These are phyloP conservation scores for Bruguiera gymnorhiza DNA, from an alignment of 345 rosid species.

Conservation along the genomic window DNA sequence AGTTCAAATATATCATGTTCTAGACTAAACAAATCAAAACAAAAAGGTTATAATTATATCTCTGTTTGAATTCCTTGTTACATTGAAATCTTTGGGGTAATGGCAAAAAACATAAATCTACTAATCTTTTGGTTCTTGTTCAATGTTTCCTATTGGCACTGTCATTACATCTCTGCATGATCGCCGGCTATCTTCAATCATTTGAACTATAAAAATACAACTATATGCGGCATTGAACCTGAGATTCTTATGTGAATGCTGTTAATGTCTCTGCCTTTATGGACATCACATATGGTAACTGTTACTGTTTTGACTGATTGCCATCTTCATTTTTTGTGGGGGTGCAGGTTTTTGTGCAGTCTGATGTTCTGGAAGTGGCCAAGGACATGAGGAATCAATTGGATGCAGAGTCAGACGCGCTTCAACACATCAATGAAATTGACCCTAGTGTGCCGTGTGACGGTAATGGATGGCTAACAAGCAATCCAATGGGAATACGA, in stretches of 20 bases:
- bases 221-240: too few species aligned
- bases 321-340: neutral
- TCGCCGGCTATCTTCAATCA: too few species aligned
- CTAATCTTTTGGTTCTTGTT: too few species aligned
- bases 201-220: too few species aligned
- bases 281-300: neutral
- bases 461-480: conserved; percentile 61
- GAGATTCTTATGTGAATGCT: neutral
- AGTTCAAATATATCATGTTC: too few species aligned
- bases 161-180: too few species aligned
- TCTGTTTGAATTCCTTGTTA: too few species aligned
- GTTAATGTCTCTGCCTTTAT: neutral
- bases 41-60: too few species aligned
- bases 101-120: too few species aligned
- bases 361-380: conserved; percentile 86
- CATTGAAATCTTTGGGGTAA: too few species aligned
- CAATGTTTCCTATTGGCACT: too few species aligned
- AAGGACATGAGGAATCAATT: conserved; percentile 77
- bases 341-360: conserved; percentile 76
- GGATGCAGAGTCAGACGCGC: conserved; percentile 43
- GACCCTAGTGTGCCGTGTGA: conserved; percentile 38
- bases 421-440: conserved; percentile 44
- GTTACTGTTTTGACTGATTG: conserved; percentile 1
- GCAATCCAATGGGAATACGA: conserved; percentile 81
- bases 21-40: too few species aligned